phyloP scores from a whole-genome alignment of 257 asterid genomes.

The Jacaranda mimosifolia region DNA sequence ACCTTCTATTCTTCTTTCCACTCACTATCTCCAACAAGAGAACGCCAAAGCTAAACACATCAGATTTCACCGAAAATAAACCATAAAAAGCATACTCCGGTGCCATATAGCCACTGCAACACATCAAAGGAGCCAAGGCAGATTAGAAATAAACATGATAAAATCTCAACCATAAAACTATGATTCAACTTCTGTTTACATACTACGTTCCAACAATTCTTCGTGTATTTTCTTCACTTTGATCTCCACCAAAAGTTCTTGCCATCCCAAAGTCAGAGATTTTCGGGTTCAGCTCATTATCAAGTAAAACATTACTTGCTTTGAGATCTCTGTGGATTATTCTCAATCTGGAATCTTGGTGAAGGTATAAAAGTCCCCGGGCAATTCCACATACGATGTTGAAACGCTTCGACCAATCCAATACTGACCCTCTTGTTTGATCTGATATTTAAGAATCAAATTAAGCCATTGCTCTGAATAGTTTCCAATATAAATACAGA shows the following conservation, averaged over 20 bases:
- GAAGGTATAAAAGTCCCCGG: conserved; percentile 39
- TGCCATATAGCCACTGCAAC: conserved; percentile 25
- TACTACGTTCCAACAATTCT: conserved; percentile 3
- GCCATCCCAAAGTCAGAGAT: conserved; percentile 36
- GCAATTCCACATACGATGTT: conserved; percentile 10
- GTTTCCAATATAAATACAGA: neutral
- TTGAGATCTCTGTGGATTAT: conserved; percentile 34
- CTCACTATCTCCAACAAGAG: conserved; percentile 32
- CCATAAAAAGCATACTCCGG: conserved; percentile 33
- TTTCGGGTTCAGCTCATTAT: conserved; percentile 26
- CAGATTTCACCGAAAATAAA: conserved; percentile 28
- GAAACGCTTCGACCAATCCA: neutral
- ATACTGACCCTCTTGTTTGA: neutral
- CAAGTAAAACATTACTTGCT: conserved; percentile 40
- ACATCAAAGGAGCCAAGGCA: neutral
- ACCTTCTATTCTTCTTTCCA: conserved; percentile 34
- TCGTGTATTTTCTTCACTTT: conserved; percentile 19
- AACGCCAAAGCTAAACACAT: conserved; percentile 38
- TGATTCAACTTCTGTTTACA: neutral
- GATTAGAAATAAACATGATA: neutral
- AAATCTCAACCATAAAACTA: neutral
- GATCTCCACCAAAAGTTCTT: conserved; percentile 28
- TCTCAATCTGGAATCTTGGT: conserved; percentile 41
- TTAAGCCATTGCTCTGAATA: neutral
- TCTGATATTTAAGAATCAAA: neutral